phyloP scores from a whole-genome alignment of 805 yeast genomes.

The Millerago galiae region DNA sequence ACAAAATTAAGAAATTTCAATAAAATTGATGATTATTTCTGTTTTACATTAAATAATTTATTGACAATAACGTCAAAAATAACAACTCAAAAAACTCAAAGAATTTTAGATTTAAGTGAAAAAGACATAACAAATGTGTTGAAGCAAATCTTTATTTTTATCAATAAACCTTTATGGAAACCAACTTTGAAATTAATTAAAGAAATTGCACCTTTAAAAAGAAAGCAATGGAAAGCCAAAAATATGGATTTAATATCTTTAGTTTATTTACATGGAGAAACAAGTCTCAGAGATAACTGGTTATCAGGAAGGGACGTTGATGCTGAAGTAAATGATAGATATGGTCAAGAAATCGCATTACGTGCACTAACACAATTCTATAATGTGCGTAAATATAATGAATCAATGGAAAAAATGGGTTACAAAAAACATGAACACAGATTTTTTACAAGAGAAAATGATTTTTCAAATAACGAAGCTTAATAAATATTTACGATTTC shows the following conservation, averaged over 20 bases:
- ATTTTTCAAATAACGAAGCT: conserved; percentile 15
- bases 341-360: conserved; percentile 79
- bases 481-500: conserved; percentile 1
- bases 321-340: conserved; percentile 67
- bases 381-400: conserved; percentile 52
- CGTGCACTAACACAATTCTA: conserved; percentile 75
- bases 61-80: conserved; percentile 51
- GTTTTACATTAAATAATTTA: conserved; percentile 43
- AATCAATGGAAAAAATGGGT: conserved; percentile 50
- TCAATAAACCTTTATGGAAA: conserved; percentile 53
- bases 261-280: conserved; percentile 68
- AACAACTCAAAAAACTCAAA: conserved; percentile 63
- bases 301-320: conserved; percentile 74
- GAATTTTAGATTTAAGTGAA: conserved; percentile 59
- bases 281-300: conserved; percentile 81
- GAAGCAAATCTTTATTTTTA: conserved; percentile 51
- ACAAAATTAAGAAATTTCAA: conserved; percentile 14
- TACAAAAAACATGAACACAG: conserved; percentile 37
- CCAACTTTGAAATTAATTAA: conserved; percentile 73
- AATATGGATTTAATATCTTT: conserved; percentile 92
- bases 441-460: conserved; percentile 37
- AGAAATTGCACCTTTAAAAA: conserved; percentile 81
- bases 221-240: conserved; percentile 87
- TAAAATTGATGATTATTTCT: conserved; percentile 30
- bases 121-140: conserved; percentile 57